Conservation (phyloP, 768 basidiomycete genomes). For the Termitomyces titanicus region DNA sequence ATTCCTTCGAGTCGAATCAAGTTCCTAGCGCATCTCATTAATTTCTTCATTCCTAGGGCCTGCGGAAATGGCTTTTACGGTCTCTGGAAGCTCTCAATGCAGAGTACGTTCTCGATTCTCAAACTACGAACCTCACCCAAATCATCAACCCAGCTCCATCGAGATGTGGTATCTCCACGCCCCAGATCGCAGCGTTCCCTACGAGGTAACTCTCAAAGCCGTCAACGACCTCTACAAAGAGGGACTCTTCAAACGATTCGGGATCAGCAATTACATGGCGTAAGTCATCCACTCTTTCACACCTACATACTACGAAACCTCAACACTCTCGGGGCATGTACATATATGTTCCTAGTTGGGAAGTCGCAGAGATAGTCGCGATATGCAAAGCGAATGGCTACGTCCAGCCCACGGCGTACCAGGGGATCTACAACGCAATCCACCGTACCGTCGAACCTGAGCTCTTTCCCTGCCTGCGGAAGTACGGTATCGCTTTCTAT, state of each 20-base stretch:
- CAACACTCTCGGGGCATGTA: too few species aligned
- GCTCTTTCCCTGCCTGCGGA: constrained; percentile 53
- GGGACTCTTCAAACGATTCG: constrained; percentile 59
- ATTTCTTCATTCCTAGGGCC: constrained; percentile 23
- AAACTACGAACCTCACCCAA: not conserved
- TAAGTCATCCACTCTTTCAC: constrained; percentile 15
- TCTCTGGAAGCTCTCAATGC: constrained; percentile 45
- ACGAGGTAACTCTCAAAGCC: constrained; percentile 50
- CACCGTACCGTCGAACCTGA: constrained; percentile 38
- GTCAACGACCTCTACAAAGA: constrained; percentile 54
- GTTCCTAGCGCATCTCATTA: too few species aligned
- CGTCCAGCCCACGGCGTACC: constrained; percentile 53
- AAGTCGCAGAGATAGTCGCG: constrained; percentile 51
- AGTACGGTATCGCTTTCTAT: constrained; percentile 54
- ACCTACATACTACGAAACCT: not conserved
- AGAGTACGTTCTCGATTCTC: constrained; percentile 33
- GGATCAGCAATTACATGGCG: constrained; percentile 61
- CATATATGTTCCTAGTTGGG: too few species aligned
- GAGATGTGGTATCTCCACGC: constrained; percentile 56
- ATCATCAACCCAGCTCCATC: constrained; percentile 36
- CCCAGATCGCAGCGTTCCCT: constrained; percentile 56
- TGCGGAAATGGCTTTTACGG: constrained; percentile 41
- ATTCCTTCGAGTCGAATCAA: too few species aligned
- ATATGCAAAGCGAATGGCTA: constrained; percentile 55
- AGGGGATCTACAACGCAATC: constrained; percentile 41